Evolutionary conservation across 2,329 filamentous ascomycete species (phyloP).

Genomic region (Neonectria faginata): DNA sequence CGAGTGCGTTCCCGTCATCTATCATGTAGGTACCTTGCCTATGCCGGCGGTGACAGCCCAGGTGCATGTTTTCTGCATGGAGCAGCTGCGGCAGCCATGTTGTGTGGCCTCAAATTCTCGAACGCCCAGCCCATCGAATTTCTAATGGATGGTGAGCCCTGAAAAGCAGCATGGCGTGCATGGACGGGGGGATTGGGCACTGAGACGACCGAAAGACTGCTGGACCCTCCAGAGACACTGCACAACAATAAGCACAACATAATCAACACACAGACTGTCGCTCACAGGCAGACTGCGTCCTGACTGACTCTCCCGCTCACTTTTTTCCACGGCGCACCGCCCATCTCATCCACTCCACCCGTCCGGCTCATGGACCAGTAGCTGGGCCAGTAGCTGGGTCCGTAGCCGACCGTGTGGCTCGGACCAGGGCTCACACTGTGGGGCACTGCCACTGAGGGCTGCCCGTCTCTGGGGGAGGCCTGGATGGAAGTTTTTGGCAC

Average conservation of each 20-base stretch:
- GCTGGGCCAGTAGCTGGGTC: not conserved
- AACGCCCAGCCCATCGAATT: not conserved
- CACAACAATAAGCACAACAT: constrained; percentile 45
- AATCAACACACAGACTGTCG: constrained; percentile 29
- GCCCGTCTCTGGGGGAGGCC: constrained; percentile 7
- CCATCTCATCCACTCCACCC: constrained; percentile 24
- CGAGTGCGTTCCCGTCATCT: not conserved
- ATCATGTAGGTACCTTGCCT: not conserved
- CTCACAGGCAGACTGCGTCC: constrained; percentile 2
- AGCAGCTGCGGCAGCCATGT: constrained; percentile 2
- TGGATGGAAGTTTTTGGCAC: constrained; percentile 14
- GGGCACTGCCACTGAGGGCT: constrained; percentile 28
- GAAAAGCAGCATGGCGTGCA: constrained; percentile 10
- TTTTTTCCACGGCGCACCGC: constrained; percentile 10
- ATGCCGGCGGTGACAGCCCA: constrained; percentile 12
- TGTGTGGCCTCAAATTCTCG: not conserved
- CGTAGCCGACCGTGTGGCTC: constrained; percentile 15
- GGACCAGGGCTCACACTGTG: constrained; percentile 40
- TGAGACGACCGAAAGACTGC: constrained; percentile 19
- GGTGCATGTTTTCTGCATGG: constrained; percentile 4
- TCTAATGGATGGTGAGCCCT: constrained; percentile 13
- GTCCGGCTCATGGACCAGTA: constrained; percentile 13
- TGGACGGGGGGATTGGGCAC: constrained; percentile 29
- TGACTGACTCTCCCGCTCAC: constrained; percentile 26
- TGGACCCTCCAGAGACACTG: constrained; percentile 31